Base-by-base conservation (phyloP, 148 eudicot genomes). In the Chenopodium suecicum region DNA sequence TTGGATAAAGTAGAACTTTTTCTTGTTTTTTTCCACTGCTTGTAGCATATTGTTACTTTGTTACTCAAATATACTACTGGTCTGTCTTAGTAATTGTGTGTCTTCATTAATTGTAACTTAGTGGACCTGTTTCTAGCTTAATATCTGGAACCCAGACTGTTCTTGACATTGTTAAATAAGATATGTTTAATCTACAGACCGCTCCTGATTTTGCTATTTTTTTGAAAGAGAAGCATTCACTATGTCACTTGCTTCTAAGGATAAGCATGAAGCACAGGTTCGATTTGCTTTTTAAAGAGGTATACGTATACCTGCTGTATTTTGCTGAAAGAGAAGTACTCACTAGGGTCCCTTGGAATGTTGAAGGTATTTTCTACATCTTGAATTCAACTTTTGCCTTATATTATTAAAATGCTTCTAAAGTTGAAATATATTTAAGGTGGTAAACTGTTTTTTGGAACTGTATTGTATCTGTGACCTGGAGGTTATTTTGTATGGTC, bases 401-500 rank as follows among this genome's bases (percentile, higher is more conserved):
- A 7, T 16, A 8, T 13, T 31, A 66, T 29, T 60, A 5, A 58
- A 56, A 1, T 70, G 47, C 47, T 25, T n/a, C 72, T 74, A 56
- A 81, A 19, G 37, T 65, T 67, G 12, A 41, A 46, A 67, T 64
- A 31, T 6, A 47, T 72, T 65, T 20, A 70, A 92, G 97, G 94
- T 74, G 97, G 97, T 81, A 91, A 89, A 82, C 91, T 91, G 80
- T 89, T 92, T 17, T 41, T 84, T 92, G 79, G 94, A 92, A 82
- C 87, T 92, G 63, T 88, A 92, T 63, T 91, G 94, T 80, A 82
- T 91, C 68, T 92, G 86, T 84, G 94, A 62, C 94, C 97, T 84
- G 97, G 97, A 84, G 91, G 97, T 23, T 89, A 87, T 88, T 91
- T 91, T 82, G 88, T 92, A 47, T 92, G 97, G 97, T 91, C 94